A percentile compares a stretch with the other conserved stretches of the same genome.
phyloP scores from a whole-genome alignment of 305 asterid genomes.

The Lippia alba region DNA sequence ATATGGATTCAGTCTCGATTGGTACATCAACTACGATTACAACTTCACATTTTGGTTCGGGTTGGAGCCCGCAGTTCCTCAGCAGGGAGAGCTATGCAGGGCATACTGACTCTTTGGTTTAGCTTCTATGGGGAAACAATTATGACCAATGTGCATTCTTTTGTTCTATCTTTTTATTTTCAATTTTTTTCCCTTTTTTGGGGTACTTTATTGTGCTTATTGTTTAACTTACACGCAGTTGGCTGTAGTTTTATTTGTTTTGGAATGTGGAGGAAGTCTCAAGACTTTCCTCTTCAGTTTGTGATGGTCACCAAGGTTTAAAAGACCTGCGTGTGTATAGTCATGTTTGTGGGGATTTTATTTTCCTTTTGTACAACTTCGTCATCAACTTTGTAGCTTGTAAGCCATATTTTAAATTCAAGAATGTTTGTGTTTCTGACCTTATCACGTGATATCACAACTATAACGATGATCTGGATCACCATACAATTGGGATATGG shows the following conservation, averaged over 20 bases:
- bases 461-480: too few species aligned
- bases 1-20: conserved; percentile 44
- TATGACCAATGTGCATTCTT: conserved; percentile 33
- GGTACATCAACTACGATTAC: conserved; percentile 39
- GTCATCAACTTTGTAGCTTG: too few species aligned
- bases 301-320: conserved; percentile 9
- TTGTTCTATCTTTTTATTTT: neutral
- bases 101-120: conserved; percentile 48
- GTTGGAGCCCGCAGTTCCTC: conserved; percentile 58
- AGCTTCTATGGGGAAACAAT: conserved; percentile 34
- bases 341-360: conserved; percentile 9
- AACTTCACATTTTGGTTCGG: conserved; percentile 56
- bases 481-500: too few species aligned
- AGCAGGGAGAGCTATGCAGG: conserved; percentile 63
- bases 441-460: too few species aligned
- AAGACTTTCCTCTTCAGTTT: conserved; percentile 16
- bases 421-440: too few species aligned
- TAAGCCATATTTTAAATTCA: too few species aligned
- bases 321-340: conserved; percentile 13
- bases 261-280: conserved; percentile 20
- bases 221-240: conserved; percentile 7
- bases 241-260: conserved; percentile 31
- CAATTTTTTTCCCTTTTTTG: neutral
- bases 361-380: too few species aligned
- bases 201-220: neutral